Conservation (phyloP, 1,284 basidiomycete genomes). For the Leccinum solheimii region DNA sequence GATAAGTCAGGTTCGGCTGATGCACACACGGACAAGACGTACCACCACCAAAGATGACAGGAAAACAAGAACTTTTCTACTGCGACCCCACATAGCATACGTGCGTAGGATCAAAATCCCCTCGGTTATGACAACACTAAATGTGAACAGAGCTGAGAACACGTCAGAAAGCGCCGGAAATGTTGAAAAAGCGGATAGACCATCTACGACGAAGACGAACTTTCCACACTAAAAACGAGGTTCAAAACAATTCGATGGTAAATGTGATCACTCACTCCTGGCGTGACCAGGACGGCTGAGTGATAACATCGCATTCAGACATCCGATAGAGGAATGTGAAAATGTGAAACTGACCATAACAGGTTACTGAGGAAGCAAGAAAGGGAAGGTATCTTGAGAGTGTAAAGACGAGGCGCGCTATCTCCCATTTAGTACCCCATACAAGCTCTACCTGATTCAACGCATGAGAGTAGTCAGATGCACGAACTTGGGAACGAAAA, state of each 20-base stretch:
- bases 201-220: no score
- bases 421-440: slow-evolving; percentile 21
- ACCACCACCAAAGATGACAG: slow-evolving; percentile 4
- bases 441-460: slow-evolving; percentile 21
- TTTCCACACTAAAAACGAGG: background rate
- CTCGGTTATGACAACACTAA: no score
- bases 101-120: no score
- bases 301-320: background rate
- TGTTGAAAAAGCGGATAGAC: no score
- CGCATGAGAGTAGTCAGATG: slow-evolving; percentile 20
- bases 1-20: background rate
- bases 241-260: background rate
- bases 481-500: slow-evolving; percentile 1
- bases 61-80: background rate
- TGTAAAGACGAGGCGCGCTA: no score
- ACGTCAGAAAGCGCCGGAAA: no score
- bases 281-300: slow-evolving; percentile 10
- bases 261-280: slow-evolving; percentile 4
- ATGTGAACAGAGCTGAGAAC: no score
- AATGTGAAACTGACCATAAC: background rate
- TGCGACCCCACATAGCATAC: no score
- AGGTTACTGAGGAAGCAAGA: no score
- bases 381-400: no score
- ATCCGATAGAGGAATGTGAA: background rate
- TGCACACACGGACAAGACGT: slow-evolving; percentile 1